Evolutionary conservation across 2,329 filamentous ascomycete genomes (phyloP).

Genomic region (Aspergillus proliferans): DNA sequence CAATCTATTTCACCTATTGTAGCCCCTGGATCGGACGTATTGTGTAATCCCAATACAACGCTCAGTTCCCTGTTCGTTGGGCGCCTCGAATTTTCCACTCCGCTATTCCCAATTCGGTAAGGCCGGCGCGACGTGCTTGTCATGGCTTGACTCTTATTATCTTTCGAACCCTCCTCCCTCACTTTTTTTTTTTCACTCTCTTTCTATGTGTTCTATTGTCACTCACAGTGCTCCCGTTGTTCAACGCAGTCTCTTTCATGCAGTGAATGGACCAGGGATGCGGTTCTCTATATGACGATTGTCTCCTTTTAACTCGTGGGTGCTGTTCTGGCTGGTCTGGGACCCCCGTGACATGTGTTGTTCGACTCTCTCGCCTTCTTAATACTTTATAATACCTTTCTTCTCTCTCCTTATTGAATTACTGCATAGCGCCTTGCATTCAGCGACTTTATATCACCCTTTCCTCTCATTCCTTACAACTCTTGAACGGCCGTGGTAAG

Average conservation of each 20-base stretch:
- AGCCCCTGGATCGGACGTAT: too few species aligned
- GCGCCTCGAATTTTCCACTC: background rate
- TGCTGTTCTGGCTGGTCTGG: background rate
- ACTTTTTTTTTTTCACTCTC: background rate
- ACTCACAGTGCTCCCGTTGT: background rate
- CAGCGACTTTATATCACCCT: background rate
- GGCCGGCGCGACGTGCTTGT: slow-evolving; percentile 2
- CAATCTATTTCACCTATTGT: too few species aligned
- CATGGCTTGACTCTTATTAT: background rate
- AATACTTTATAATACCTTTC: background rate
- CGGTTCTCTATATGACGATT: background rate
- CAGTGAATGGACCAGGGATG: background rate
- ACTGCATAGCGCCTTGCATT: slow-evolving; percentile 1
- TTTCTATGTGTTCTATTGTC: background rate
- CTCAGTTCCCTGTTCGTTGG: background rate
- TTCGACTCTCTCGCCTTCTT: background rate
- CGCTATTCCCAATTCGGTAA: background rate
- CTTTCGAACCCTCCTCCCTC: background rate
- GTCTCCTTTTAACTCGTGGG: background rate
- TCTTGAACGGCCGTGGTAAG: slow-evolving; percentile 1
- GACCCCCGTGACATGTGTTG: background rate
- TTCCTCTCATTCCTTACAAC: slow-evolving; percentile 4
- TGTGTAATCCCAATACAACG: background rate
- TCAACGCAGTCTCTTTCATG: background rate
- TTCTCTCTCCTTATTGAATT: background rate